A percentile compares a stretch with the other conserved stretches of the same genome.
Evolutionary conservation across 2,329 filamentous ascomycete species (phyloP).

Genomic region (Arachnopeziza araneosa): DNA sequence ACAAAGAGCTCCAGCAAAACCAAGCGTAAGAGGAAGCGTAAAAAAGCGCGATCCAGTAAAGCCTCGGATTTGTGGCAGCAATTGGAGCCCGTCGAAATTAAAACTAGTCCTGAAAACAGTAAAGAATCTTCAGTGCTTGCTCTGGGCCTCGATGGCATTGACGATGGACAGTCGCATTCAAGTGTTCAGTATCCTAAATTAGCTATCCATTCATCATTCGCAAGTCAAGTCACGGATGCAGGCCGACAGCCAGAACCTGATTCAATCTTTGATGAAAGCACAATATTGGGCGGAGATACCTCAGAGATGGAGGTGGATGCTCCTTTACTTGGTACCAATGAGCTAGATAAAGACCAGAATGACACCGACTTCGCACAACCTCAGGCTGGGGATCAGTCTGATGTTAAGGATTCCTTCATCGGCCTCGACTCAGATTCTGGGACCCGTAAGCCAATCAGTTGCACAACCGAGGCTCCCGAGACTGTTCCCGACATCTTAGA

Average conservation of each 20-base stretch:
- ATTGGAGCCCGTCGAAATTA: slow-evolving; percentile 9
- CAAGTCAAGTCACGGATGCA: slow-evolving; percentile 38
- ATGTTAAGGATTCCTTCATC: neutral
- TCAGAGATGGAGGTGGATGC: slow-evolving; percentile 3
- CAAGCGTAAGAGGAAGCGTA: neutral
- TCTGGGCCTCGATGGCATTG: slow-evolving; percentile 8
- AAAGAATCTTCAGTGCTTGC: slow-evolving; percentile 2
- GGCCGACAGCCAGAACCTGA: slow-evolving; percentile 43
- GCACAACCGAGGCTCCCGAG: neutral
- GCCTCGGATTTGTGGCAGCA: slow-evolving; percentile 18
- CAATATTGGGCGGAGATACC: neutral
- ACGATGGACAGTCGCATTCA: slow-evolving; percentile 9
- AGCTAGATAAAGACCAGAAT: slow-evolving; percentile 1
- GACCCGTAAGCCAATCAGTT: neutral
- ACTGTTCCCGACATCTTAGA: no score
- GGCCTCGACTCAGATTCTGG: neutral
- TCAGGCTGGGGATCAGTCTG: neutral
- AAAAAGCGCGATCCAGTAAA: neutral
- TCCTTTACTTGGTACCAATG: slow-evolving; percentile 4
- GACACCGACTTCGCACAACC: neutral
- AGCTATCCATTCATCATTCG: slow-evolving; percentile 32
- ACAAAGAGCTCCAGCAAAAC: neutral
- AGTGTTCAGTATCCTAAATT: slow-evolving; percentile 30
- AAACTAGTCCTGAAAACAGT: slow-evolving; percentile 3
- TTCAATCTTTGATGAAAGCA: slow-evolving; percentile 33